Evolutionary conservation across 768 basidiomycete genomes (phyloP).

Genomic region (Collybia sp.): DNA sequence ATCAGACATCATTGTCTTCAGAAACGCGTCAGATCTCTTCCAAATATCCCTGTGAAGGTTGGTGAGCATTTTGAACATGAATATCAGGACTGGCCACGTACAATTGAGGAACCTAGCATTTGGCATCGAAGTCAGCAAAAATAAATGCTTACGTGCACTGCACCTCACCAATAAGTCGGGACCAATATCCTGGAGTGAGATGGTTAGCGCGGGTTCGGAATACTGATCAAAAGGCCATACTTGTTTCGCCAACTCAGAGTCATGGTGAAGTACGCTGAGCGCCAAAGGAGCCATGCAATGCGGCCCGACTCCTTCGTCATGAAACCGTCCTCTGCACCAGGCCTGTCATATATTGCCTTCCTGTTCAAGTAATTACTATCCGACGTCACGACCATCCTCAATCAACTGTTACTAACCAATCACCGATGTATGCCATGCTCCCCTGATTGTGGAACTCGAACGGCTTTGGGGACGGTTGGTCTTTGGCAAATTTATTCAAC

Average conservation of each 20-base stretch:
- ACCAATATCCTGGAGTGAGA: constrained; percentile 48
- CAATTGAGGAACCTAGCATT: constrained; percentile 62
- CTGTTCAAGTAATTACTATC: constrained; percentile 24
- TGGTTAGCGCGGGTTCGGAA: not conserved
- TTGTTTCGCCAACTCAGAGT: constrained; percentile 71
- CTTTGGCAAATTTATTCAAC: constrained; percentile 60
- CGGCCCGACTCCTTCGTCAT: constrained; percentile 61
- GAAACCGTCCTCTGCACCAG: constrained; percentile 41
- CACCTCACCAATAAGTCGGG: constrained; percentile 57
- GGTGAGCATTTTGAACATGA: constrained; percentile 5
- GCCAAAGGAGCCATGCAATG: constrained; percentile 76
- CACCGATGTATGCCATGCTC: constrained; percentile 76
- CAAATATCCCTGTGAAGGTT: constrained; percentile 59
- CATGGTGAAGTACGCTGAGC: constrained; percentile 78
- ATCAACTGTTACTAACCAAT: constrained; percentile 42
- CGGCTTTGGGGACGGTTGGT: constrained; percentile 36
- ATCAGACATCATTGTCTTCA: constrained; percentile 20
- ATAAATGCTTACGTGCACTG: constrained; percentile 4
- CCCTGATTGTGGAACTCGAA: constrained; percentile 75
- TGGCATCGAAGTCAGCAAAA: not conserved
- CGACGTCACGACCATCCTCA: not conserved
- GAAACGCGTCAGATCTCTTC: constrained; percentile 68
- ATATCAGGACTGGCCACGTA: constrained; percentile 22
- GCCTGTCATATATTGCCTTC: constrained; percentile 76
- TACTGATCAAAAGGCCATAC: constrained; percentile 27